Conservation (phyloP, 495 filamentous ascomycete genomes). For the Rhizodiscina lignyota region DNA sequence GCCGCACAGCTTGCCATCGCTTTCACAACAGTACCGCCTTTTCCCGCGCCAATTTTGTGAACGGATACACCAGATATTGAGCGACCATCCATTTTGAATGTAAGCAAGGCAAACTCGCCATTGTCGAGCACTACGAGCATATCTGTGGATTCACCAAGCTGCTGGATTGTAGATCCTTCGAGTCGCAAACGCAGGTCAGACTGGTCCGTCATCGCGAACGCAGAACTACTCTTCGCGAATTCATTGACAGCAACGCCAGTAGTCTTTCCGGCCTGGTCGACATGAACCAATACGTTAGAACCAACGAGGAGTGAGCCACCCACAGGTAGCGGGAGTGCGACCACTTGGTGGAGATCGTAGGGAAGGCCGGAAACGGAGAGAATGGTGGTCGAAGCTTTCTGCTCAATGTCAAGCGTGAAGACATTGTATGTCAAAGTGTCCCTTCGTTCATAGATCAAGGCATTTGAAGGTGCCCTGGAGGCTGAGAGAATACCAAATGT, state of each 20-base stretch:
- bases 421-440: slow-evolving; percentile 81
- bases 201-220: slow-evolving; percentile 72
- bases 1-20: slow-evolving; percentile 22
- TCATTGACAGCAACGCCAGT: slow-evolving; percentile 90
- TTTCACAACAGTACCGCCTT: slow-evolving; percentile 27
- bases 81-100: slow-evolving; percentile 79
- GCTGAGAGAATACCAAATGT: slow-evolving; percentile 90
- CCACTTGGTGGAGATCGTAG: slow-evolving; percentile 73
- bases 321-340: slow-evolving; percentile 70
- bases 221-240: slow-evolving; percentile 61
- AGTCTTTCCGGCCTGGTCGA: slow-evolving; percentile 88
- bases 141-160: slow-evolving; percentile 59
- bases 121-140: slow-evolving; percentile 67
- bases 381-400: slow-evolving; percentile 83
- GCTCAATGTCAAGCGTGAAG: slow-evolving; percentile 87
- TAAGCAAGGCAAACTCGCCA: slow-evolving; percentile 58
- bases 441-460: slow-evolving; percentile 58
- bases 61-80: slow-evolving; percentile 76
- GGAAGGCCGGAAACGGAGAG: slow-evolving; percentile 71
- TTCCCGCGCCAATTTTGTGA: slow-evolving; percentile 37
- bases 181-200: slow-evolving; percentile 62
- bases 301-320: slow-evolving; percentile 81
- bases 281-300: slow-evolving; percentile 79
- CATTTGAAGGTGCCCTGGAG: slow-evolving; percentile 47
- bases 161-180: slow-evolving; percentile 66